Conservation (phyloP, 768 basidiomycete species). For the Lactifluus subvellereus region DNA sequence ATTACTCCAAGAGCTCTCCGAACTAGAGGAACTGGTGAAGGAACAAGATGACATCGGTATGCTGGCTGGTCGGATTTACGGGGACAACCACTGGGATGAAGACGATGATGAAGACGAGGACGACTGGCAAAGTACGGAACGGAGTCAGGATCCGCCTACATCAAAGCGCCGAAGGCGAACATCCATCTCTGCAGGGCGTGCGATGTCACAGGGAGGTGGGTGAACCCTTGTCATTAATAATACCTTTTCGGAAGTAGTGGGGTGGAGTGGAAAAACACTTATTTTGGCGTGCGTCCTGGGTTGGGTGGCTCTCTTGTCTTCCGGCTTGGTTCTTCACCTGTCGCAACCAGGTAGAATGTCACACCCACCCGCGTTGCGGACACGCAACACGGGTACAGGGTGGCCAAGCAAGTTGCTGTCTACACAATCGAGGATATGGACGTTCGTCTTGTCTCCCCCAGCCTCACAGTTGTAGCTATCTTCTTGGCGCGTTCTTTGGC, state of each 20-base stretch:
- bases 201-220: constrained; percentile 15
- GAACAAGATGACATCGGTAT: constrained; percentile 58
- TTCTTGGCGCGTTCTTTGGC: background rate
- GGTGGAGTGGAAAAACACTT: background rate
- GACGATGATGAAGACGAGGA: constrained; percentile 53
- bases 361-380: background rate
- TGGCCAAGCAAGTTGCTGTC: background rate
- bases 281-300: background rate
- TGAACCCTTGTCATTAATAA: background rate
- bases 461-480: background rate
- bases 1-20: constrained; percentile 51
- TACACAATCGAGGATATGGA: background rate
- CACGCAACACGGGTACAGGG: background rate
- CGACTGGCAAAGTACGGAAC: constrained; percentile 28
- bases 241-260: background rate
- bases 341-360: background rate
- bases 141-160: constrained; percentile 35
- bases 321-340: background rate
- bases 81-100: constrained; percentile 44
- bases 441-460: background rate
- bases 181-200: constrained; percentile 25
- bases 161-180: constrained; percentile 28
- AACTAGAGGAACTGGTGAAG: constrained; percentile 51
- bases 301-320: background rate
- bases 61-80: constrained; percentile 44